Evolutionary conservation across 805 yeast genomes (phyloP).

Genomic region (Lipomyces yamadae): DNA sequence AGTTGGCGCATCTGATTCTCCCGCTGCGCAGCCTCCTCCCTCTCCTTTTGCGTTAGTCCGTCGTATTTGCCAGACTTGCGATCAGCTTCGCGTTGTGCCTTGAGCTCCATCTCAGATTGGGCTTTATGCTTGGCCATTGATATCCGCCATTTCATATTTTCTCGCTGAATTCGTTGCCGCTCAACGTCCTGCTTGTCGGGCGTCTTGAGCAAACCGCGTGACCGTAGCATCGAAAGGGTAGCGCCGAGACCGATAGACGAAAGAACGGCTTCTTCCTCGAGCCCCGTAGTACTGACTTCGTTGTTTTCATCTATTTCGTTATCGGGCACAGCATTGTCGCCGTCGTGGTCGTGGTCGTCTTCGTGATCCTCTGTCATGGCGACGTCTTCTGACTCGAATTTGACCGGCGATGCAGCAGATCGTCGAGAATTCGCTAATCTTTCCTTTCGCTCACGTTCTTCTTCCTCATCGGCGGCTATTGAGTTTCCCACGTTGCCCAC

Average conservation of each 20-base stretch:
- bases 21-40: conserved; percentile 43
- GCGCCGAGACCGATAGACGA: conserved; percentile 48
- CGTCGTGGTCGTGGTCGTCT: conserved; percentile 13
- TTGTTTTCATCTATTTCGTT: conserved; percentile 25
- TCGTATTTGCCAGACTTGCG: conserved; percentile 39
- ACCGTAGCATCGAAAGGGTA: conserved; percentile 46
- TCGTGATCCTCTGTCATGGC: conserved; percentile 9
- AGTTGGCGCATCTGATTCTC: conserved; percentile 41
- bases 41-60: conserved; percentile 44
- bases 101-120: conserved; percentile 34
- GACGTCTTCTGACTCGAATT: conserved; percentile 1
- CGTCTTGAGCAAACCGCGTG: conserved; percentile 42
- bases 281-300: conserved; percentile 25
- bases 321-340: background rate
- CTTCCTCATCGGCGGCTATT: conserved; percentile 20
- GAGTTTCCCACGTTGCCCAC: conserved; percentile 36
- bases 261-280: conserved; percentile 37
- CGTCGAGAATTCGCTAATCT: conserved; percentile 11
- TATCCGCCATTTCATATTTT: conserved; percentile 37
- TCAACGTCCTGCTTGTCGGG: conserved; percentile 38
- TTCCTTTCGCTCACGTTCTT: conserved; percentile 17
- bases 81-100: conserved; percentile 37
- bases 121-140: conserved; percentile 39
- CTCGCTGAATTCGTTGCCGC: conserved; percentile 34
- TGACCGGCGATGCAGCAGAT: background rate